Conservation (phyloP, 2,329 filamentous ascomycete species). For the Diaporthe sp. region DNA sequence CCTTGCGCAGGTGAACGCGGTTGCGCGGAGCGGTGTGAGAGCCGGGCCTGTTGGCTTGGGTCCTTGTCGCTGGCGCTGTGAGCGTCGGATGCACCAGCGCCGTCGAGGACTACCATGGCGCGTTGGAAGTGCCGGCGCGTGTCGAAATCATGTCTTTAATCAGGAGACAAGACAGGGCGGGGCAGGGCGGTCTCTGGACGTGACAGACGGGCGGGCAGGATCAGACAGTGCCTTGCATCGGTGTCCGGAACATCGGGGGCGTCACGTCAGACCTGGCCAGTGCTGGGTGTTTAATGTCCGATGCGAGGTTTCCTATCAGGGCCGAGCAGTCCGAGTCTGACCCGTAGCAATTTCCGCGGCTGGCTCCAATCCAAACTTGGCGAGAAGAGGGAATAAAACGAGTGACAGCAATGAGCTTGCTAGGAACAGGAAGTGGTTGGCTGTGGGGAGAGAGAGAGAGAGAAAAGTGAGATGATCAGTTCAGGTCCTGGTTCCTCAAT, state of each 20-base stretch:
- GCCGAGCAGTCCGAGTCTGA: slow-evolving; percentile 15
- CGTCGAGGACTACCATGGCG: slow-evolving; percentile 38
- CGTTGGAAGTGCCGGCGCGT: neutral
- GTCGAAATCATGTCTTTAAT: slow-evolving; percentile 34
- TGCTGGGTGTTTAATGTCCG: slow-evolving; percentile 17
- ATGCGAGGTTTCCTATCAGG: neutral
- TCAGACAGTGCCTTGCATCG: neutral
- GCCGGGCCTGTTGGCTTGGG: slow-evolving; percentile 1
- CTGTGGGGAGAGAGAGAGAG: neutral
- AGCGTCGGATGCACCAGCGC: slow-evolving; percentile 9
- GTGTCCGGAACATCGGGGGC: neutral
- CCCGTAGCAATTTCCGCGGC: slow-evolving; percentile 15
- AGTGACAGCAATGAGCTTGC: slow-evolving; percentile 3
- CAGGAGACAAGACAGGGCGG: neutral
- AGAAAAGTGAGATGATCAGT: neutral
- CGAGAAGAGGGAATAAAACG: slow-evolving; percentile 1
- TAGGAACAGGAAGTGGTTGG: neutral
- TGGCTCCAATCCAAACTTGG: neutral
- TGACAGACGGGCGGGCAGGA: neutral
- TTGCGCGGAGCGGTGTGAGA: slow-evolving; percentile 20
- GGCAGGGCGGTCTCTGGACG: neutral
- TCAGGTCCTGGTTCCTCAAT: neutral
- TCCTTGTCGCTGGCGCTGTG: slow-evolving; percentile 34
- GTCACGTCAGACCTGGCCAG: slow-evolving; percentile 23
- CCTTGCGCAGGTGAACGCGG: neutral